Evolutionary conservation across 2,329 filamentous ascomycete species (phyloP), one percentile per base, ranked within the genome.

Genomic region (Stachybotrys echinatus): DNA sequence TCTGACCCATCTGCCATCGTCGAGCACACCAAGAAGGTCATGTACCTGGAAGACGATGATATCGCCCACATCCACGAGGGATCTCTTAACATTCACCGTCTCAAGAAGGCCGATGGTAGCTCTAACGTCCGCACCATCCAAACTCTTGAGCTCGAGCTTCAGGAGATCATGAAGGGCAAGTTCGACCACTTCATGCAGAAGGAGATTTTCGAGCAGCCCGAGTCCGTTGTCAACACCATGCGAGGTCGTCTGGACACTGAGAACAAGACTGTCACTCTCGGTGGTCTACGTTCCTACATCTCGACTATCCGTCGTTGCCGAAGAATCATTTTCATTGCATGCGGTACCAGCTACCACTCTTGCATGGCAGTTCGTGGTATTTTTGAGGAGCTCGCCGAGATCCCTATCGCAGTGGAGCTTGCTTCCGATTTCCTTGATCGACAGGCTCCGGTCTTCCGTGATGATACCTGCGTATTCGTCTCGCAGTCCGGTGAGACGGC

Each of bases 151-250:
- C 88, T 99, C 47, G 91, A 99, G 80, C 87, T 99, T 57, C 94
- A 99, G 79, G 92, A 99, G 79, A 99, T 99, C 74, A 99, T 99
- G 94, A 99, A 99, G 87, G 94, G 94, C 73, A 95, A 94, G 70
- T 99, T 97, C 74, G 94, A 99, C 72, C 94, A 99, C 78, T 99
- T 96, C 81, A 99, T 99, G 94, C 94, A 99, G 73, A 99, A 99
- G 84, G 94, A 99, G 73, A 99, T 99, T 66, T 99, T 99, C 72
- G 94, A 99, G 81, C 94, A 99, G 79, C 94, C 94, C 66, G 94
- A 99, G 76, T 99, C 94, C 14, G 90, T 99, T 54, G 86, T 99
- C 77, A 99, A 99, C 83, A 96, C 94, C 59, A 99, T 99, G 94
- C 90, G 94, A 84, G 94, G 94, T 74, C 94, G 94, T 76, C 79